These are phyloP conservation scores for Xylariales sp. DNA, from an alignment of 2,329 filamentous ascomycete species.

Conservation along the genomic window DNA sequence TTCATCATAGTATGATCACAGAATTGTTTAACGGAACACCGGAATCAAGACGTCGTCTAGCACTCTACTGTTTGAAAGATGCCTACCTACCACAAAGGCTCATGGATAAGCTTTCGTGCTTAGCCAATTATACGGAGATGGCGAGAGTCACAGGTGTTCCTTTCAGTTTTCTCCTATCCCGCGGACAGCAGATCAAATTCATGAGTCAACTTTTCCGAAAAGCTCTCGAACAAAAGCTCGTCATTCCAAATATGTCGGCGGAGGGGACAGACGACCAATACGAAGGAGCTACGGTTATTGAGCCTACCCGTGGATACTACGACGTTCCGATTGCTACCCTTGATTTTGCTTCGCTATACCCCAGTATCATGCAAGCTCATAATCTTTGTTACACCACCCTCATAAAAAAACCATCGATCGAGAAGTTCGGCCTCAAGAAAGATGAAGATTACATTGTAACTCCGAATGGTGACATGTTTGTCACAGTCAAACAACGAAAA, in stretches of 20 bases:
- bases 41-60: slow-evolving; percentile 88
- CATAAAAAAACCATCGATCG: slow-evolving; percentile 80
- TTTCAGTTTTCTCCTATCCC: slow-evolving; percentile 91
- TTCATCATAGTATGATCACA: slow-evolving; percentile 99
- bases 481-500: slow-evolving; percentile 88
- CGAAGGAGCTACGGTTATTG: slow-evolving; percentile 97
- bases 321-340: slow-evolving; percentile 94
- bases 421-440: slow-evolving; percentile 81
- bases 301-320: slow-evolving; percentile 93
- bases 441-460: slow-evolving; percentile 97
- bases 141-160: slow-evolving; percentile 98
- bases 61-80: slow-evolving; percentile 97
- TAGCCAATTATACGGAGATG: slow-evolving; percentile 99
- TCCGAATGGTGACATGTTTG: slow-evolving; percentile 93
- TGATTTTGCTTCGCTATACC: slow-evolving; percentile 98
- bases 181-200: slow-evolving; percentile 97
- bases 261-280: slow-evolving; percentile 87
- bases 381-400: slow-evolving; percentile 98
- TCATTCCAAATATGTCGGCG: slow-evolving; percentile 86
- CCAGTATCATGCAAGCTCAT: slow-evolving; percentile 98
- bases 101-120: slow-evolving; percentile 96
- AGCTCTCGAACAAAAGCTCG: slow-evolving; percentile 89
- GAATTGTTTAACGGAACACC: slow-evolving; percentile 96
- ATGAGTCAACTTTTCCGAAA: slow-evolving; percentile 97
- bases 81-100: slow-evolving; percentile 93